Percentiles rank a stretch among this genome's conserved stretches.
Conservation (phyloP, 352 stramenopile species). For the Phytopythium oedochilum region DNA sequence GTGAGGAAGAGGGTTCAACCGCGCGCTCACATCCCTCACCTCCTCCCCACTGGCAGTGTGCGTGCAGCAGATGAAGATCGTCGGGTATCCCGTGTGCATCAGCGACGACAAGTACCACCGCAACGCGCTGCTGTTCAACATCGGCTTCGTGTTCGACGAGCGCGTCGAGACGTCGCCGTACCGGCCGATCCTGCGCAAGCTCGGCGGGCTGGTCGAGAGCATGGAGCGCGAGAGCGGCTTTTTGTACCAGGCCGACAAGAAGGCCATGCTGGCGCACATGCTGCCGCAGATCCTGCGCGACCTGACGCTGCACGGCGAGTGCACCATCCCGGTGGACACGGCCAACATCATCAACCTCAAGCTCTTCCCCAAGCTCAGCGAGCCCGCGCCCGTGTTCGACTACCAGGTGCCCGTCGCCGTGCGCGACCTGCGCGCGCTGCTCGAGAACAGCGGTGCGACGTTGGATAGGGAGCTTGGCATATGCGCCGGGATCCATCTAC, state of each 20-base stretch:
- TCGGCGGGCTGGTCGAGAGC: slow-evolving; percentile 76
- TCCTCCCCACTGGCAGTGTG: slow-evolving; percentile 35
- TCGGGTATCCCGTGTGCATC: slow-evolving; percentile 85
- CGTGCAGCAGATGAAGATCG: slow-evolving; percentile 79
- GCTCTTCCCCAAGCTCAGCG: slow-evolving; percentile 70
- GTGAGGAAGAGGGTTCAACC: no score
- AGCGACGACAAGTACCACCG: slow-evolving; percentile 89
- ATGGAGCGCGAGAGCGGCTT: slow-evolving; percentile 89
- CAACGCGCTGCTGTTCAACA: slow-evolving; percentile 88
- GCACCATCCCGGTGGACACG: slow-evolving; percentile 76
- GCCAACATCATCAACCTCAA: slow-evolving; percentile 89
- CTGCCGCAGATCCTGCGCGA: slow-evolving; percentile 69
- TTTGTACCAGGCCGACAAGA: slow-evolving; percentile 59
- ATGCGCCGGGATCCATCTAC: no score
- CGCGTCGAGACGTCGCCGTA: slow-evolving; percentile 70
- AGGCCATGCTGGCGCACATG: slow-evolving; percentile 58
- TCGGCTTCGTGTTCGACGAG: slow-evolving; percentile 87
- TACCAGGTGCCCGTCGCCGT: slow-evolving; percentile 84
- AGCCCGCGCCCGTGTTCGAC: slow-evolving; percentile 67
- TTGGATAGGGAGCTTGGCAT: no score
- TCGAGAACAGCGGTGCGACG: slow-evolving; percentile 72
- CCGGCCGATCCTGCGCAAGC: slow-evolving; percentile 80
- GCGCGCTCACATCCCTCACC: no score
- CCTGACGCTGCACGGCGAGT: slow-evolving; percentile 69
- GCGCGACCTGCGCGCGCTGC: slow-evolving; percentile 57